Percentiles rank a stretch among this genome's conserved stretches.
Evolutionary conservation across 208 protist genomes (phyloP).

Genomic region (Angomonas deanei): DNA sequence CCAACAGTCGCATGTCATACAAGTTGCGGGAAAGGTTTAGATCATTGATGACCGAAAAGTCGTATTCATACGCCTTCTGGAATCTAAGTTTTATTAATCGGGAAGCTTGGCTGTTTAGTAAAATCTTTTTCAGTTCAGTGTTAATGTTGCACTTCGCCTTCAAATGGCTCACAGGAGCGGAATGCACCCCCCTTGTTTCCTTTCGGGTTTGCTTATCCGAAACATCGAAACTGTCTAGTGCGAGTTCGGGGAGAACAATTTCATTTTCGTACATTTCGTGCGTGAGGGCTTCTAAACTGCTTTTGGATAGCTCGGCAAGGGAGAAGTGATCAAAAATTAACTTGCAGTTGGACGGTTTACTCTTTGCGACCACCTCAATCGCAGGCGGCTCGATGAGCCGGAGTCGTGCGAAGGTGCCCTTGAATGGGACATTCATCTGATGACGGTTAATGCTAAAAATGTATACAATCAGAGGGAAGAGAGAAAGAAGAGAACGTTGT

Average conservation of each 20-base stretch:
- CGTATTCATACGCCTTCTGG: conserved; percentile 3
- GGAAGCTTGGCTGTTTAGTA: background rate
- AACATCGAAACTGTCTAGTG: background rate
- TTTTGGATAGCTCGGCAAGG: background rate
- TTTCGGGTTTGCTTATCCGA: background rate
- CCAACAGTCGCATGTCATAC: background rate
- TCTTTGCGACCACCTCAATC: background rate
- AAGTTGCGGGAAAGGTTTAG: background rate
- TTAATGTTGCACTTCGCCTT: background rate
- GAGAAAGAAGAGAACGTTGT: background rate
- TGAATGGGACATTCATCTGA: background rate
- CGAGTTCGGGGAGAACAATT: background rate
- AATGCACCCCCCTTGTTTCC: background rate
- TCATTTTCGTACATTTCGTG: background rate
- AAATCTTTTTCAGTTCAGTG: background rate
- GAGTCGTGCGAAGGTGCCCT: background rate
- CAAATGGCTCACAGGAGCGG: no score
- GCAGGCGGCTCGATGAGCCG: background rate
- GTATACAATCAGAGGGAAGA: background rate
- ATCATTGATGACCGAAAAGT: background rate
- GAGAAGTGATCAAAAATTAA: background rate
- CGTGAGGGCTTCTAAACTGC: background rate
- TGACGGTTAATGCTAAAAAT: background rate
- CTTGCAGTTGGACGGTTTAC: background rate
- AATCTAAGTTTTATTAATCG: conserved; percentile 2